phyloP scores from a whole-genome alignment of 495 filamentous ascomycete species.

The Neurospora sp. region DNA sequence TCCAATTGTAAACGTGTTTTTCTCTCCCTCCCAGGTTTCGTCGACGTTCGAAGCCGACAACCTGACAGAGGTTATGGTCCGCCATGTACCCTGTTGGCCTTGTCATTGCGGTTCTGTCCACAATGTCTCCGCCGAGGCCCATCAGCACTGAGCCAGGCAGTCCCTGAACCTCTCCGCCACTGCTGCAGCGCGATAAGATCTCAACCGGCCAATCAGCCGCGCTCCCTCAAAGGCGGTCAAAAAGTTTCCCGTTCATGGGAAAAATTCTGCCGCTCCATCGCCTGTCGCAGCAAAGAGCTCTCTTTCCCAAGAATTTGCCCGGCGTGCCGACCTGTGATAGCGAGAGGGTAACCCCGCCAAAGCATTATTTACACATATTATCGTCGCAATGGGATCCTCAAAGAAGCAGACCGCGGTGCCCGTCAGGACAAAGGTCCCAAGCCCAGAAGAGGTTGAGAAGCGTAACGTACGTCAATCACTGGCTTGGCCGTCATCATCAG shows the following conservation, averaged over 20 bases:
- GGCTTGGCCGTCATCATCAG: background rate
- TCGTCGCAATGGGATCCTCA: background rate
- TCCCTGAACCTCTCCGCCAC: background rate
- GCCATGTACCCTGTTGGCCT: background rate
- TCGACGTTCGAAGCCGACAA: background rate
- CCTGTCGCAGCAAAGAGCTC: background rate
- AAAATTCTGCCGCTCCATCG: conserved; percentile 20
- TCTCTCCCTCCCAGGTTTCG: background rate
- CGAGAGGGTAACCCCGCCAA: conserved; percentile 9
- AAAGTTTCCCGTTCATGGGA: conserved; percentile 18
- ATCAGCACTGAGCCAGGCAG: background rate
- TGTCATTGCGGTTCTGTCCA: background rate
- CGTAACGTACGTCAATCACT: conserved; percentile 26
- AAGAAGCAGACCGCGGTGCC: background rate
- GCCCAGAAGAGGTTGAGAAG: conserved; percentile 26
- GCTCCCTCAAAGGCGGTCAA: conserved; percentile 16
- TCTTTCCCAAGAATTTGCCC: conserved; percentile 13
- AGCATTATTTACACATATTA: conserved; percentile 2
- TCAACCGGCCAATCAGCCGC: background rate
- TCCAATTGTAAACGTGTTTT: background rate
- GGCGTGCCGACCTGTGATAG: background rate
- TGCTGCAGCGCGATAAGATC: background rate
- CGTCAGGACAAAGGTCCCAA: conserved; percentile 21
- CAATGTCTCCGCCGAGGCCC: background rate
- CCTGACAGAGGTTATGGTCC: background rate